A percentile compares a stretch with the other conserved stretches of the same genome.
These are phyloP conservation scores for Phytopythium boreale DNA, from an alignment of 352 stramenopile species.

Conservation along the genomic window DNA sequence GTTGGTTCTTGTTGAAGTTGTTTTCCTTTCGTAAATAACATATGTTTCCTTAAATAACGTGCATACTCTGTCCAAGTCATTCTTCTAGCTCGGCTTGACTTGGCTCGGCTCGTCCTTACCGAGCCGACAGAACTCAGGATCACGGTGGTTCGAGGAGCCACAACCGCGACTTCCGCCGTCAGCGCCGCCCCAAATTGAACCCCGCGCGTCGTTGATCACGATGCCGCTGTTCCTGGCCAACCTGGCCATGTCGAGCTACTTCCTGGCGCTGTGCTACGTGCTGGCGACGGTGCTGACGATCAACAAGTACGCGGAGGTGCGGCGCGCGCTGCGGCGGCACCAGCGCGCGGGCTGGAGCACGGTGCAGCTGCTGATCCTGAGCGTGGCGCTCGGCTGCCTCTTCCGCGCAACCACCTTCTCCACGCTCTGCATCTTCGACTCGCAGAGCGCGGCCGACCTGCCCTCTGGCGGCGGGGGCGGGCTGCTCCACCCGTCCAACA, in stretches of 20 bases:
- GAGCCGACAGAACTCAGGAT: too few species aligned
- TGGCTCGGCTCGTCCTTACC: too few species aligned
- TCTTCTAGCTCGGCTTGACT: too few species aligned
- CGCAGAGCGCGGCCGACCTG: conserved; percentile 52
- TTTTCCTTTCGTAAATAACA: background rate
- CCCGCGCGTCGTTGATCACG: too few species aligned
- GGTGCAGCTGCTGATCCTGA: conserved; percentile 80
- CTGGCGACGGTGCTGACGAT: conserved; percentile 75
- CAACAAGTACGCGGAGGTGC: conserved; percentile 74
- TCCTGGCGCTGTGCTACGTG: conserved; percentile 86
- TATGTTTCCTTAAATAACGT: too few species aligned
- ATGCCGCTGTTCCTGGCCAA: conserved; percentile 89
- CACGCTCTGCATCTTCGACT: conserved; percentile 87
- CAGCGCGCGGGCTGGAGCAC: conserved; percentile 74
- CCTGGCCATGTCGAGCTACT: conserved; percentile 86
- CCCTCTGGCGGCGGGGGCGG: conserved; percentile 20
- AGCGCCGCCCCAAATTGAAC: background rate
- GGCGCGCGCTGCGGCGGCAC: conserved; percentile 63
- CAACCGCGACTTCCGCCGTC: background rate
- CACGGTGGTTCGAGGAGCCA: background rate
- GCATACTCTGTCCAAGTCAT: too few species aligned
- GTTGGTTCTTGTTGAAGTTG: background rate
- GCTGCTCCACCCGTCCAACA: conserved; percentile 9
- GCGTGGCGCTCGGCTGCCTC: conserved; percentile 78
- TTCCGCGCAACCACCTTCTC: conserved; percentile 86